Conservation (phyloP, 768 basidiomycete genomes). For the Suillus clintonianus region DNA sequence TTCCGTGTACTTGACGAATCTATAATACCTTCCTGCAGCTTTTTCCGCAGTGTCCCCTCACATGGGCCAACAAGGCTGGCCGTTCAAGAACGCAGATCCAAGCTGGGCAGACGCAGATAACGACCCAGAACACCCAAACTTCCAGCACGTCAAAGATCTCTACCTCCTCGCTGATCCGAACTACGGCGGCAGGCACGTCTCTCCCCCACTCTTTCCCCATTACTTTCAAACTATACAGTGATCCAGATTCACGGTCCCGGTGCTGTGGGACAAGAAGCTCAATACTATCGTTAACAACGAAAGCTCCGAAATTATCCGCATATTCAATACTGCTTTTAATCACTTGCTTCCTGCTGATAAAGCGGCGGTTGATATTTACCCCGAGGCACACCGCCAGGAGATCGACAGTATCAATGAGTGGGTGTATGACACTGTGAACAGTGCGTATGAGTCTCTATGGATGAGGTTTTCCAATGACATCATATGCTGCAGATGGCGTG, state of each 20-base stretch:
- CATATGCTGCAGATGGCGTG: constrained; percentile 56
- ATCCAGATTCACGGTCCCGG: constrained; percentile 78
- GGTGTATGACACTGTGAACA: constrained; percentile 86
- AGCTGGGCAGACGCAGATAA: constrained; percentile 68
- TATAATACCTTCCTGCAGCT: constrained; percentile 40
- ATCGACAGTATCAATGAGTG: constrained; percentile 87
- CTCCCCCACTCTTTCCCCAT: background rate
- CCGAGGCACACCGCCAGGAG: constrained; percentile 63
- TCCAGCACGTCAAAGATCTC: constrained; percentile 78
- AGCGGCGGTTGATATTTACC: constrained; percentile 75
- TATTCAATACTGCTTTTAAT: constrained; percentile 88
- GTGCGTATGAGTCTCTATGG: constrained; percentile 43
- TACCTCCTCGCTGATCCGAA: constrained; percentile 76
- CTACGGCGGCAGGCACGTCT: constrained; percentile 66
- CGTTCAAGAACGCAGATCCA: constrained; percentile 69
- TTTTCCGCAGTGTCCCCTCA: constrained; percentile 82
- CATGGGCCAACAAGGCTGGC: constrained; percentile 87
- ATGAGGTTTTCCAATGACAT: background rate
- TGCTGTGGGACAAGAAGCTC: constrained; percentile 91
- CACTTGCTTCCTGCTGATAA: constrained; percentile 65
- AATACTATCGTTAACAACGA: constrained; percentile 95
- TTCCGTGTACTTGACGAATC: background rate
- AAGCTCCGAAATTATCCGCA: constrained; percentile 91
- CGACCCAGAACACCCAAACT: constrained; percentile 67
- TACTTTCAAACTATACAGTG: background rate